These are phyloP conservation scores for Lagenaria siceraria DNA, from an alignment of 306 rosid species.

Conservation along the genomic window DNA sequence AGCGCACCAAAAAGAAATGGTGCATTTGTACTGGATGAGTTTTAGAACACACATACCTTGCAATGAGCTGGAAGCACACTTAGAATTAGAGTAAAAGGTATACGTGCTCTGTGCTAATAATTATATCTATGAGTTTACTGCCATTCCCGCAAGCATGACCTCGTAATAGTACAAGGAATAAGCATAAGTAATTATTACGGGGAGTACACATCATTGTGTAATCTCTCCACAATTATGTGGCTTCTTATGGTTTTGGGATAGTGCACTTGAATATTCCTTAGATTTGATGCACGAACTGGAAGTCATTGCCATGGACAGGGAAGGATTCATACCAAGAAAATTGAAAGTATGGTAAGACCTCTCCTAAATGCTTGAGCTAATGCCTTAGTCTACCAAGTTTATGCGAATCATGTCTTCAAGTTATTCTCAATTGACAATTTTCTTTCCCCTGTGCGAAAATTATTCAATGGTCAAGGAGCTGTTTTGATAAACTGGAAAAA, in stretches of 20 bases:
- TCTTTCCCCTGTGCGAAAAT: not conserved
- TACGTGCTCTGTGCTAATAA: not conserved
- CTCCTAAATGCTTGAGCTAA: not conserved
- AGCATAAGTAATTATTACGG: not conserved
- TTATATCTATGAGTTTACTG: not conserved
- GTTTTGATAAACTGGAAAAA: slow-evolving; percentile 1
- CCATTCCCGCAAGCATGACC: not conserved
- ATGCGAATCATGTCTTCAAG: not conserved
- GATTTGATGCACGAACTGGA: not conserved
- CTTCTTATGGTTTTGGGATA: not conserved
- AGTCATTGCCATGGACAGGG: not conserved
- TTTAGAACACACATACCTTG: not conserved
- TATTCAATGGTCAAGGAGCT: not conserved
- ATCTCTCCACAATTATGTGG: not conserved
- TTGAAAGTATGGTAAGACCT: not conserved
- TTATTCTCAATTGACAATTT: not conserved
- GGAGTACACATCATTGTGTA: not conserved
- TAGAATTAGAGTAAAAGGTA: not conserved
- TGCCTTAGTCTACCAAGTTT: not conserved
- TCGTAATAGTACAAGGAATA: not conserved
- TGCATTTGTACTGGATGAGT: not conserved
- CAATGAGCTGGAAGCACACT: not conserved
- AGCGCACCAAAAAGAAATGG: not conserved
- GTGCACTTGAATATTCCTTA: not conserved
- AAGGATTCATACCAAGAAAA: not conserved